Base-by-base conservation (phyloP, 176 grass and related monocot species). In the Triticum monococcum region DNA sequence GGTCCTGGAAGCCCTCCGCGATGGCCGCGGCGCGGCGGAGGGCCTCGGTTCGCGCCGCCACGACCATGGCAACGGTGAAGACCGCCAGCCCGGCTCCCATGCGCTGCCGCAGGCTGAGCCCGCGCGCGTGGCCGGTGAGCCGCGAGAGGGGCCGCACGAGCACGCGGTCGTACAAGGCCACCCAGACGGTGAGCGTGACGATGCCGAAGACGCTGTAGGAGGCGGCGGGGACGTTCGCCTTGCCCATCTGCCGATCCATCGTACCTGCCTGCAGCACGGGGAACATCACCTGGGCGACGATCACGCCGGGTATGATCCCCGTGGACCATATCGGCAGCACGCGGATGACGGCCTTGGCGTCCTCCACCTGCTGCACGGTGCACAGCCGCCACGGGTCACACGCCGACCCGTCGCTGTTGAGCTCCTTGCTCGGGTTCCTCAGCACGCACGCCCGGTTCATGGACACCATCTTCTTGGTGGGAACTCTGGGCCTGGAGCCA, bases 241-340 rank as follows among this genome's bases (percentile, higher is more conserved):
- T 5, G 13, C 91, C 89, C 37, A 96, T 52, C 5, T 4, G 68
- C 8, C 94, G 87, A 3, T 88, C 67, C 94, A 96, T 91, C 38
- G 84, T 84, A 2, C 2, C n/a, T 5, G 91, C 91, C 68, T 96
- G 94, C 67, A 96, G 89, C 46, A 85, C 83, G 54, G 91, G 81
- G 89, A 93, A 96, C 68, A 52, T 87, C 23, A 76, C 68, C 79
- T 86, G 84, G 16, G 31, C 75, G 22, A 93, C 75, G 84, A 91
- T 31, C 4, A 96, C 81, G 63, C 87, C 89, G 1, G 87, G 68
- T 4, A 96, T 78, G 80, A 96, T 89, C 30, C 89, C 81, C 17
- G 94, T 85, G 8, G 94, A 96, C 91, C 94, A 96, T 32, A 96
- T 89, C 9, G 94, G 94, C 4, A 96, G 80, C 81, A 96, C 89